Evolutionary conservation across 768 basidiomycete genomes (phyloP).

Genomic region (Lepiota venenata): DNA sequence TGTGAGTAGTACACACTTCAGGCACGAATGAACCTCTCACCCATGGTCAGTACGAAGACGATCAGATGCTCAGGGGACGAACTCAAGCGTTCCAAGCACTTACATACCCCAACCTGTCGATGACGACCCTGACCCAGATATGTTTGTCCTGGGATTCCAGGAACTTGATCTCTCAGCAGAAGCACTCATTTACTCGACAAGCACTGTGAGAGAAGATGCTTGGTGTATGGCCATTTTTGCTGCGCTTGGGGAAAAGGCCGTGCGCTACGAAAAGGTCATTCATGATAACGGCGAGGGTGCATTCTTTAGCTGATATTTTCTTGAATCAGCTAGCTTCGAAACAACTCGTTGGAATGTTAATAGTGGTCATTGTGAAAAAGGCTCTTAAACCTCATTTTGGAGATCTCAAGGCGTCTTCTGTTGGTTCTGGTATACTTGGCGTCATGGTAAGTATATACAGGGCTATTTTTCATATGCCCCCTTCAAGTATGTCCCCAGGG

Average conservation of each 20-base stretch:
- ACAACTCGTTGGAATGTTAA: conserved; percentile 83
- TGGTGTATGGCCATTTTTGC: conserved; percentile 70
- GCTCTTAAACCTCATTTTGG: conserved; percentile 45
- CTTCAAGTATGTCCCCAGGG: conserved; percentile 42
- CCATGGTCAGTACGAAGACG: neutral
- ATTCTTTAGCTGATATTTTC: neutral
- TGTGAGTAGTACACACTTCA: conserved; percentile 16
- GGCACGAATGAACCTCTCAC: neutral
- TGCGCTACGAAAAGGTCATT: conserved; percentile 62
- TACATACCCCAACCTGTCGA: conserved; percentile 18
- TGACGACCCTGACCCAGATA: conserved; percentile 44
- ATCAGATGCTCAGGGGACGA: neutral
- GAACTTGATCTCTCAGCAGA: conserved; percentile 79
- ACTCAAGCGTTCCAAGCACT: neutral
- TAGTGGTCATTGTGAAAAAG: conserved; percentile 65
- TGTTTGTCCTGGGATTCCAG: conserved; percentile 77
- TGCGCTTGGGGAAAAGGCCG: conserved; percentile 63
- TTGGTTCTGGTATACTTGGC: conserved; percentile 76
- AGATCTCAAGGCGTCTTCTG: conserved; percentile 45
- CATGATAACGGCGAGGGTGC: neutral
- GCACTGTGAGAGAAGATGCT: conserved; percentile 61
- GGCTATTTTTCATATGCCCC: neutral
- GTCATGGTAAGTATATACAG: conserved; percentile 53
- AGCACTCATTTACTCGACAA: conserved; percentile 68
- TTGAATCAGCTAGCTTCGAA: conserved; percentile 57